Evolutionary conservation across 2,329 filamentous ascomycete genomes (phyloP).

Genomic region (Penicillium sp.): DNA sequence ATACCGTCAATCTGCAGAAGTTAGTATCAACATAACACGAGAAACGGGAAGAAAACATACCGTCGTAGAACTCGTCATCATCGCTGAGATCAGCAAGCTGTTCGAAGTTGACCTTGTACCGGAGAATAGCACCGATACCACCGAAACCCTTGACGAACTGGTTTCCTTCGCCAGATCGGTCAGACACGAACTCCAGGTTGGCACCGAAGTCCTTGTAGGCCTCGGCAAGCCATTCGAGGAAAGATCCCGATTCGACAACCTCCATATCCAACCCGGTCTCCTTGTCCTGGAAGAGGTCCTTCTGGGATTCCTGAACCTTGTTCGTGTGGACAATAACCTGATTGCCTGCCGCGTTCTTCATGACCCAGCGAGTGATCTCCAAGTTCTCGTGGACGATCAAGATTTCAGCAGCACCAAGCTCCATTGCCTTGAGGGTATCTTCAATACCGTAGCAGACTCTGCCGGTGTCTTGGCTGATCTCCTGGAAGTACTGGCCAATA

Average conservation of each 20-base stretch:
- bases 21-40: slow-evolving; percentile 8
- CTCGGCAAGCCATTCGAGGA: slow-evolving; percentile 99
- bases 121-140: slow-evolving; percentile 94
- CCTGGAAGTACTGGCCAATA: slow-evolving; percentile 97
- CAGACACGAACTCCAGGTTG: slow-evolving; percentile 92
- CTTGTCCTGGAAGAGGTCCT: slow-evolving; percentile 89
- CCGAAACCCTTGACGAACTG: slow-evolving; percentile 99
- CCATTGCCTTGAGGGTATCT: slow-evolving; percentile 93
- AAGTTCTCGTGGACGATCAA: slow-evolving; percentile 97
- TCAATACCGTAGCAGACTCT: slow-evolving; percentile 98
- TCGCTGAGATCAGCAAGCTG: slow-evolving; percentile 90
- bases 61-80: slow-evolving; percentile 89
- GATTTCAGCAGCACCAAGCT: slow-evolving; percentile 90
- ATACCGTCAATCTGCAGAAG: slow-evolving; percentile 74
- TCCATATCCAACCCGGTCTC: slow-evolving; percentile 98
- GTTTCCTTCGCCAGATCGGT: slow-evolving; percentile 96
- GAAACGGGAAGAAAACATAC: slow-evolving; percentile 32
- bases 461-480: slow-evolving; percentile 96
- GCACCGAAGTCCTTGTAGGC: slow-evolving; percentile 98
- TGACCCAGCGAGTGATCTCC: slow-evolving; percentile 85
- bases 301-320: slow-evolving; percentile 77
- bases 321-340: slow-evolving; percentile 82
- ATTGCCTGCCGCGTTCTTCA: slow-evolving; percentile 72
- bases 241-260: slow-evolving; percentile 77
- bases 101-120: slow-evolving; percentile 99